Conservation (phyloP, 2,329 filamentous ascomycete genomes). For the Hymenoscyphus albidus region DNA sequence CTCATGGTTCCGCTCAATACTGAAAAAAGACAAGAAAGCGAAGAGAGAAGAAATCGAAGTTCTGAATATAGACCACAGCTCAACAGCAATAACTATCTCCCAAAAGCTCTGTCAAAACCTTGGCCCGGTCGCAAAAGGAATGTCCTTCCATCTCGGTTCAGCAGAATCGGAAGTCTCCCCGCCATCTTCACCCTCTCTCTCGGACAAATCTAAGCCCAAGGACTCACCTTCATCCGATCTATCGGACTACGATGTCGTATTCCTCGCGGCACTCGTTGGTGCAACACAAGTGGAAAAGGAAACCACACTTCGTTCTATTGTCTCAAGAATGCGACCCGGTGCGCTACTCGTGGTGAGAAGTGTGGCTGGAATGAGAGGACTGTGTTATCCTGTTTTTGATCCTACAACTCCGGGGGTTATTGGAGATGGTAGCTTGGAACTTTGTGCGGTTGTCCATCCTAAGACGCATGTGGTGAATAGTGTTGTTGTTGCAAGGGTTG, state of each 20-base stretch:
- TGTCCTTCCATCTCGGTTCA: conserved; percentile 40
- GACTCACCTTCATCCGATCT: neutral
- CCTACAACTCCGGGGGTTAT: conserved; percentile 36
- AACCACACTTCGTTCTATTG: conserved; percentile 37
- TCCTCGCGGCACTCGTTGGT: conserved; percentile 48
- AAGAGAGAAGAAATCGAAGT: conserved; percentile 23
- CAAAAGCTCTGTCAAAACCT: conserved; percentile 33
- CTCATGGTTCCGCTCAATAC: neutral
- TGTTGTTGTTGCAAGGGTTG: conserved; percentile 39
- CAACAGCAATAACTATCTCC: conserved; percentile 36
- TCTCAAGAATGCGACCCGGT: conserved; percentile 39
- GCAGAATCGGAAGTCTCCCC: conserved; percentile 20
- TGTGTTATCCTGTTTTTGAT: conserved; percentile 47
- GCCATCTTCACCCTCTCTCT: neutral
- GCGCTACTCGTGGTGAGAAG: conserved; percentile 45
- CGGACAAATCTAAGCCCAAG: neutral
- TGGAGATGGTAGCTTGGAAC: conserved; percentile 33
- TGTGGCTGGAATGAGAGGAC: conserved; percentile 41
- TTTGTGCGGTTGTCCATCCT: conserved; percentile 45
- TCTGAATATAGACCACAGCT: conserved; percentile 42
- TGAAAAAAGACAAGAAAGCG: neutral
- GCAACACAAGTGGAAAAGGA: conserved; percentile 41
- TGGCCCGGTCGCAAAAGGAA: conserved; percentile 30
- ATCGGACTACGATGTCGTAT: conserved; percentile 43
- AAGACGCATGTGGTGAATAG: conserved; percentile 49